Evolutionary conservation across 176 grass and related monocot species (phyloP).

Genomic region (Zoysia japonica): DNA sequence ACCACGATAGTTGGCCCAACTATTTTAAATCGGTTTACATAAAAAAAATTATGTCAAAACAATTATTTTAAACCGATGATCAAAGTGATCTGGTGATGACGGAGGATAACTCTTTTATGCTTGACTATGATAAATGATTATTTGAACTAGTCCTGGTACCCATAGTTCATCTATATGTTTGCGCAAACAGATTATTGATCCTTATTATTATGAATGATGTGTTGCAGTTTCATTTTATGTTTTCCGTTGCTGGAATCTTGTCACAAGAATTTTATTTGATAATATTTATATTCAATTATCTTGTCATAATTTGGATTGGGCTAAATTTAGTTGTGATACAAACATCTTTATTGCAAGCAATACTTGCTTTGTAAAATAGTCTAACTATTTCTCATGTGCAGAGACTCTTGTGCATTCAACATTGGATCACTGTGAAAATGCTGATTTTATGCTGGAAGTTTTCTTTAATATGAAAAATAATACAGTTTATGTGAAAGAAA

Average conservation of each 20-base stretch:
- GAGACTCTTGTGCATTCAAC: slow-evolving; percentile 98
- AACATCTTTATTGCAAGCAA: neutral
- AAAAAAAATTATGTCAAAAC: too few species aligned
- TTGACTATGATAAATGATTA: neutral
- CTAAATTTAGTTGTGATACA: slow-evolving; percentile 20
- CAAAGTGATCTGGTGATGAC: neutral
- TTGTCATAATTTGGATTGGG: neutral
- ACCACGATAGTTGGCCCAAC: neutral
- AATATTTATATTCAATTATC: too few species aligned
- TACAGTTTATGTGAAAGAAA: slow-evolving; percentile 84
- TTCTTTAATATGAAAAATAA: slow-evolving; percentile 88
- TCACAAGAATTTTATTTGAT: neutral
- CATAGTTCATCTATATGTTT: neutral
- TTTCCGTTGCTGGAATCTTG: neutral
- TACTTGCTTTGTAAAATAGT: slow-evolving; percentile 25
- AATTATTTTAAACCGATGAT: too few species aligned
- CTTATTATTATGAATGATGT: neutral
- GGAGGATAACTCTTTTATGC: neutral
- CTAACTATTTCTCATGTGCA: slow-evolving; percentile 49
- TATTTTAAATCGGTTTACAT: neutral
- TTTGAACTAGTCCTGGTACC: neutral
- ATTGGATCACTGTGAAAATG: slow-evolving; percentile 62
- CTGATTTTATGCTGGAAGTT: slow-evolving; percentile 83
- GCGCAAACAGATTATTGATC: neutral
- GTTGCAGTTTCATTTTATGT: neutral